Evolutionary conservation across 169 alveolate genomes (phyloP).

Genomic region (Plasmodium knowlesi): DNA sequence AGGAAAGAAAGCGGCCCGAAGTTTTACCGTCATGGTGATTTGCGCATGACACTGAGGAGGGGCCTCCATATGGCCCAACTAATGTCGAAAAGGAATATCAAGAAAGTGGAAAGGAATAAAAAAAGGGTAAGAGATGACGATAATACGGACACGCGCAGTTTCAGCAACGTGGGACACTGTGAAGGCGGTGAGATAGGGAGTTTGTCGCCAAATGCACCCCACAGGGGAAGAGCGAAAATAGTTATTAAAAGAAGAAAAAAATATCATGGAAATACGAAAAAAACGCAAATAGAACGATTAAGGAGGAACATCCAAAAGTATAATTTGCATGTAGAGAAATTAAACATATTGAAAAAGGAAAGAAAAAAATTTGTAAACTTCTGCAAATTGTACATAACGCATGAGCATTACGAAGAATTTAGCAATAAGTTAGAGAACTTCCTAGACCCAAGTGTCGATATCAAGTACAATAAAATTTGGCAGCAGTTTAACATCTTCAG

Average conservation of each 20-base stretch:
- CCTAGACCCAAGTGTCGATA: slow-evolving; percentile 47
- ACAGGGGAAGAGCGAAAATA: not conserved
- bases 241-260: not conserved
- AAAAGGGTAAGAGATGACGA: not conserved
- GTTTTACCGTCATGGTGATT: not conserved
- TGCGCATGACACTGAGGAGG: not conserved
- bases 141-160: not conserved
- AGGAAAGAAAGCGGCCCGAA: not conserved
- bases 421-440: slow-evolving; percentile 25
- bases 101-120: not conserved
- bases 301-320: slow-evolving; percentile 19
- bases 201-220: not conserved
- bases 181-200: not conserved
- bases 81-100: not conserved
- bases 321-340: not conserved
- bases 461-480: slow-evolving; percentile 58
- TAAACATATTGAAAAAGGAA: slow-evolving; percentile 17
- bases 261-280: not conserved
- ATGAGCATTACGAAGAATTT: slow-evolving; percentile 22
- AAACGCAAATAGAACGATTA: slow-evolving; percentile 2
- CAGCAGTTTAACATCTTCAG: slow-evolving; percentile 26
- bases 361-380: slow-evolving; percentile 61
- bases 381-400: slow-evolving; percentile 28
- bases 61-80: not conserved
- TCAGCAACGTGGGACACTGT: not conserved